Base-by-base conservation (phyloP, 495 filamentous ascomycete genomes). In the Cladorrhinum samala region DNA sequence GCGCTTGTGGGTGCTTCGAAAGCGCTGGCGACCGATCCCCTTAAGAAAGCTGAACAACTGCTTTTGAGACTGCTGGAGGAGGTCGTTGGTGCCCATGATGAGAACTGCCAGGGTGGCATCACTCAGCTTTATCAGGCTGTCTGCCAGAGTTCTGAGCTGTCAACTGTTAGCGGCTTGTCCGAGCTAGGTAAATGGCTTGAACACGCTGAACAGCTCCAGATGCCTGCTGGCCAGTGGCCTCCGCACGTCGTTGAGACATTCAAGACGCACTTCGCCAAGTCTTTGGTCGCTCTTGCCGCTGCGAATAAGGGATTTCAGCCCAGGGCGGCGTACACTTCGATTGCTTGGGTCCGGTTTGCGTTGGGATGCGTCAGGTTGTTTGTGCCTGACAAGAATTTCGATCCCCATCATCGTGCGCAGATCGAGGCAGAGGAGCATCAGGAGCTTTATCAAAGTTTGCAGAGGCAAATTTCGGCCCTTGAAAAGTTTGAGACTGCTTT, bases 301-400 rank as follows among this genome's bases (percentile, higher is more conserved):
- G 60, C 69, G 16, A 58, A 50, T 14, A 61, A 60, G 38, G 59
- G 59, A 2, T 49, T 58, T 18, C 47, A 58, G 6, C 59, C 57
- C 6, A 62, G 62, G 7, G 55, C 61, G 9, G 61, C 58, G n/a
- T 69, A 67, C 19, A 66, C 68, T 2, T 73, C 75, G 3, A 58
- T 76, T 1, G 83, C 87, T 5, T 90, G 86, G 86, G 65, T 81
- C 4, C 68, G 79, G 24, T 85, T 89, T 52, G 79, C 83, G 3
- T 53, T 85, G 1, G 85, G 77, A 0, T 79, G 78, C 45, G 69
- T 99, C 23, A 78, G 80, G 41, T 77, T 96, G 7, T 97, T 90
- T 59, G 84, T 96, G 2, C 91, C 94, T 0, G 85, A 95, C 64
- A 82, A 83, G 61, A 77, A 86, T 2, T 92, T 87, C 53, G 93